These are phyloP conservation scores for Hyaloscypha hepaticicola DNA, from an alignment of 495 filamentous ascomycete species.

Conservation along the genomic window DNA sequence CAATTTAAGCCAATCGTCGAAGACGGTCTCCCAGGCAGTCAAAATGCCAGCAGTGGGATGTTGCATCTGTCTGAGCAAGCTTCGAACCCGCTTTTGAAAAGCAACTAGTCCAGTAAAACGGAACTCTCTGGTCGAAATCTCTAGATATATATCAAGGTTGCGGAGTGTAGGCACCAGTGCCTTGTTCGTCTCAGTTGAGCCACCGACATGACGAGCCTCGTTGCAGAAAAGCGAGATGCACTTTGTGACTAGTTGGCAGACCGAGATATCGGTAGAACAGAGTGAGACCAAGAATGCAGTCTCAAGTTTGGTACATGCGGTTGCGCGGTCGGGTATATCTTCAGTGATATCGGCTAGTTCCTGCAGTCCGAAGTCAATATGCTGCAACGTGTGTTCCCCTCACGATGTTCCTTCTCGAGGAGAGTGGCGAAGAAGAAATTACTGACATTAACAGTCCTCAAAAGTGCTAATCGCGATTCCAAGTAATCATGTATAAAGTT, in stretches of 20 bases:
- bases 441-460: slow-evolving; percentile 46
- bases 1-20: slow-evolving; percentile 57
- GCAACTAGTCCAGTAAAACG: slow-evolving; percentile 63
- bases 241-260: slow-evolving; percentile 59
- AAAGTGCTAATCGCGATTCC: slow-evolving; percentile 46
- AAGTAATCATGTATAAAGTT: slow-evolving; percentile 52
- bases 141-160: slow-evolving; percentile 58
- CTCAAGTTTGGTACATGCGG: slow-evolving; percentile 50
- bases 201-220: slow-evolving; percentile 56
- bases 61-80: slow-evolving; percentile 55
- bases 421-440: neutral
- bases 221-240: slow-evolving; percentile 62
- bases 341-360: slow-evolving; percentile 47
- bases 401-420: neutral
- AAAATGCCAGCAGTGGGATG: slow-evolving; percentile 60
- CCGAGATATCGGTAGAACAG: slow-evolving; percentile 61
- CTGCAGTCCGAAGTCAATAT: slow-evolving; percentile 30
- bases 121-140: slow-evolving; percentile 61
- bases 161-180: slow-evolving; percentile 52
- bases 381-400: neutral
- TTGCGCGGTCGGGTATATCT: slow-evolving; percentile 49
- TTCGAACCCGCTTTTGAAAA: slow-evolving; percentile 61
- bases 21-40: slow-evolving; percentile 62
- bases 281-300: slow-evolving; percentile 59
- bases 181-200: slow-evolving; percentile 44